Base-by-base conservation (phyloP, 352 stramenopile species). In the Globisporangium viniferum region DNA sequence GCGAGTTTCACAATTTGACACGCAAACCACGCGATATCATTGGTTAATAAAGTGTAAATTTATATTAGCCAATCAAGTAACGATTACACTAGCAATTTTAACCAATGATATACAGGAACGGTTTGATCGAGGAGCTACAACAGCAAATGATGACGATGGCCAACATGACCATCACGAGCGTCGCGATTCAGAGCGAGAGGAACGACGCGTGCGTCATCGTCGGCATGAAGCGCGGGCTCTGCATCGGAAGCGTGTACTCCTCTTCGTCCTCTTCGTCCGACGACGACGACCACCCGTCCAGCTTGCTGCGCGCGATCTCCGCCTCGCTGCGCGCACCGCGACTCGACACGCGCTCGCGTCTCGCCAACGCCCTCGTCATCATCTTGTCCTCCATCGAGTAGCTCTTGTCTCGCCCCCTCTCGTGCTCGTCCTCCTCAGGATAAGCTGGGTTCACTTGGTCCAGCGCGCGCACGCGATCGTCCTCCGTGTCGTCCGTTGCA, bases 401-500 rank as follows among this genome's bases (percentile, higher is more conserved):
- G 22, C 56, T 33, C 56, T 58, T 39, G n/a, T 33, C 15, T 20
- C 64, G 31, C 49, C 41, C 7, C 2, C 41, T 57, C 39, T 39
- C 18, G 44, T 31, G 64, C 54, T 15, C n/a, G 4, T 24, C 5
- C 22, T 5, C 18, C 22, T 5, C 18, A 51, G 44, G 3, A 18
- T 51, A 51, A 24, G 44, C 2, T 27, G 29, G n/a, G 20, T 35
- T 10, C 27, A 9, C 57, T 7, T 56, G 35, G 24, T 27, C n/a
- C 14, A 73, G 35, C 3, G 44, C 57, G 9, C 49, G 69, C 7
- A 77, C 18, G 8, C 71, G 73, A 22, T 80, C 71, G 36, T 69
- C 66, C 53, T 78, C 74, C 10, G 68, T 72, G 59, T 76, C 68
- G 29, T 80, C 74, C 9, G 74, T 78, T 18, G 59, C 71, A 46